Evolutionary conservation across 306 rosid genomes (phyloP), one percentile per base, ranked within the genome.

Genomic region (Gastrolobium villosum): DNA sequence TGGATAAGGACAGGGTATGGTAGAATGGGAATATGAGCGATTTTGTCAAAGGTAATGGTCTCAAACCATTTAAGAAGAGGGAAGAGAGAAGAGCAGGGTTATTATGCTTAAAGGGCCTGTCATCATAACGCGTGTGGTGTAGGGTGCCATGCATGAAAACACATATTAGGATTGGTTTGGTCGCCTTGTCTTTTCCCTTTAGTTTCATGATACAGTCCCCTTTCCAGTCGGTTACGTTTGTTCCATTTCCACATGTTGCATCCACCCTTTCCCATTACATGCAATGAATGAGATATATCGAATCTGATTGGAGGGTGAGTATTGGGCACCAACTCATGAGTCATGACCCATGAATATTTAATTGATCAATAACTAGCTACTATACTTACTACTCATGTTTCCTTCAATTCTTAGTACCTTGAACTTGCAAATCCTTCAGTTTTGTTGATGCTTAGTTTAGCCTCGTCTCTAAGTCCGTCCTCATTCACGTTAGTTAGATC

Each of bases 141-240:
- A 75, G 90, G 74, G 82, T 63, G 65, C 66, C 96, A 91, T 91
- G 96, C 96, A 91, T 88, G 92, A 78, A 65, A 86, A 92, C 98
- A 91, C 94, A 91, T 91, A 91, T 82, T 72, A 74, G 79, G 72
- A 81, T 82, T 86, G 91, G 86, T 71, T 86, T 89, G 86, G 83
- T 75, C 56, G 61, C 79, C 13, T 59, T 66, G 78, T 59, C 74
- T 74, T 77, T 45, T 48, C 61, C 57, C 41, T 0, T 0, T 0
- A 0, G 41, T 53, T 45, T 82, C 74, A 11, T 78, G 48, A 13
- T 30, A 61, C 3, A 20, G 26, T 53, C 37, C 62, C 57, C 32
- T 3, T 35, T 13, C 26, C 72, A 70, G 81, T 79, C 97, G 97
- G 91, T 87, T 81, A 65, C 64, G 55, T 88, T 85, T 84, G 93